These are phyloP conservation scores for Neopestalotiopsis sp. DNA, from an alignment of 2,329 filamentous ascomycete genomes.

Conservation along the genomic window DNA sequence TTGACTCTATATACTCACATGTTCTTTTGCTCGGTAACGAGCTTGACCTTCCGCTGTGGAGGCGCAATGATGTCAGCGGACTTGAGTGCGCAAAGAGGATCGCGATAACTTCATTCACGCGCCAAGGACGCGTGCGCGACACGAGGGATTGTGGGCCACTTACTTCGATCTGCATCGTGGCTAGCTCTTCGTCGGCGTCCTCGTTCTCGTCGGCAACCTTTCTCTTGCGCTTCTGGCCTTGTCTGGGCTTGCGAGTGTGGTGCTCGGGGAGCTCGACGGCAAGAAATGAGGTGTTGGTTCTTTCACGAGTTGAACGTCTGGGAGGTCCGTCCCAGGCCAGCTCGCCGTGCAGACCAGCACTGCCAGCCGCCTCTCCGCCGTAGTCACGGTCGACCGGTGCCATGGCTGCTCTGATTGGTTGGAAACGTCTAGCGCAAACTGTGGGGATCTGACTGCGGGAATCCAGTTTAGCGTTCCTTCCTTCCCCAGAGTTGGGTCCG, in stretches of 20 bases:
- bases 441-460: background rate
- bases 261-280: background rate
- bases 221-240: conserved; percentile 12
- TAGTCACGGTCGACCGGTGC: background rate
- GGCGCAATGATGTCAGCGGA: conserved; percentile 6
- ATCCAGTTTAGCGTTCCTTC: background rate
- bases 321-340: conserved; percentile 5
- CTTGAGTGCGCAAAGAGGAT: background rate
- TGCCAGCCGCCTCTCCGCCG: conserved; percentile 1
- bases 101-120: background rate
- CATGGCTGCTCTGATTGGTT: conserved; percentile 2
- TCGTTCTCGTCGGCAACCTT: background rate
- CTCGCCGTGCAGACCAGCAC: background rate
- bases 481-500: background rate
- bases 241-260: background rate
- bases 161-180: conserved; percentile 19
- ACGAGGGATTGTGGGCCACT: background rate
- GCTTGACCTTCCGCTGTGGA: conserved; percentile 84
- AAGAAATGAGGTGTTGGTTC: background rate
- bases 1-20: conserved; percentile 65
- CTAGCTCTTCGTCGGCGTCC: background rate
- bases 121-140: background rate
- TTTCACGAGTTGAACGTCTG: conserved; percentile 12
- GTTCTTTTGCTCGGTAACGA: conserved; percentile 89
- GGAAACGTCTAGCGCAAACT: background rate